Base-by-base conservation (phyloP, 192 early-diverging fungal genomes). In the Linnemannia hyalina region DNA sequence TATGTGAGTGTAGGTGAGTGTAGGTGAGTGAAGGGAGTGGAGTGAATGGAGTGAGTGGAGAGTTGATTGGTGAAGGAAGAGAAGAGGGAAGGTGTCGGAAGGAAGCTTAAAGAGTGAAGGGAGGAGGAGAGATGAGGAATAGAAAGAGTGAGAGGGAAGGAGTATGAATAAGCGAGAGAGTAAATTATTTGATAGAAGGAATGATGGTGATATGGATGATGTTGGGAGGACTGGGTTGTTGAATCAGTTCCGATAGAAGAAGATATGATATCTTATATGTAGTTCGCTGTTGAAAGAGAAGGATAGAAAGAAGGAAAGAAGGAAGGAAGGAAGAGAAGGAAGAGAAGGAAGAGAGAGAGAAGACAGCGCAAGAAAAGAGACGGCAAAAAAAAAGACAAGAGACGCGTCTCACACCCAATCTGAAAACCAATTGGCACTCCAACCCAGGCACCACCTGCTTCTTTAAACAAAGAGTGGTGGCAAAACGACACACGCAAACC, bases 31-130 rank as follows among this genome's bases (percentile, higher is more conserved):
- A 40, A 11, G 32, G 40, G 32, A 47, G 4, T 32, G 36, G 32
- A 71, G 63, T 5, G 4, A 76, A 15, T 63, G 47, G n/a, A n/a
- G 68, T 20, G 68, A 70, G 68, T 35, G 68, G 68, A 65, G 35
- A 78, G 68, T n/a, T 36, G 20, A 54, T 29, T 40, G 47, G 46
- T 46, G 65, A 23, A 15, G 52, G 32, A 16, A 23, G 38, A 7
- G 65, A 36, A 70, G 75, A 42, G 29, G 11, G 18, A 26, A 22
- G 29, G 42, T 40, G 54, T 46, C 35, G 40, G 40, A 70, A 38
- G 40, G 23, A 36, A 38, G 26, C 36, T n/a, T n/a, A 23, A 32
- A 23, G 74, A 23, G 44, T 35, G 71, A 29, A 44, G 44, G 20
- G 15, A 74, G 23, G 71, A 42, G 13, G 44, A 46, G 44, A 46